Percentiles rank a stretch among this genome's conserved stretches.
These are phyloP conservation scores for Aspergillus haitiensis DNA, from an alignment of 495 filamentous ascomycete genomes.

Conservation along the genomic window DNA sequence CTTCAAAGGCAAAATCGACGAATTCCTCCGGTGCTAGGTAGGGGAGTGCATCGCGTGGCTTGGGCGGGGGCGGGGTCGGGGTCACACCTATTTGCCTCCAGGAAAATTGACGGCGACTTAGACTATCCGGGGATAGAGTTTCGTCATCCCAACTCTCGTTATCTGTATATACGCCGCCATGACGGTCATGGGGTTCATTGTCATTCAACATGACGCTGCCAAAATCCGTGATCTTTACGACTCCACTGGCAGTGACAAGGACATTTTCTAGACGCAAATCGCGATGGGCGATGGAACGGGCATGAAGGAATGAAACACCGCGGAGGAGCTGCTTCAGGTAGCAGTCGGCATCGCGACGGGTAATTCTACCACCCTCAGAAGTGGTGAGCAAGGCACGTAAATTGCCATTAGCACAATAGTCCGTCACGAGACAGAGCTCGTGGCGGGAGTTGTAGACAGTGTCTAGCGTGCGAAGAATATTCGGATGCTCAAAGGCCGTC, in stretches of 20 bases:
- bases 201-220: constrained; percentile 4
- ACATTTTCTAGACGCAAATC: constrained; percentile 64
- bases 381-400: constrained; percentile 17
- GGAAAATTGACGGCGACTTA: not conserved
- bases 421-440: constrained; percentile 26
- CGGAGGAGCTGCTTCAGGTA: constrained; percentile 54
- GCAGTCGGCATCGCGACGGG: constrained; percentile 18
- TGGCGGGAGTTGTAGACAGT: constrained; percentile 20
- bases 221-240: constrained; percentile 5
- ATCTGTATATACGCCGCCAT: no score
- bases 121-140: not conserved
- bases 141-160: not conserved
- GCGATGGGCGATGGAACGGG: constrained; percentile 51
- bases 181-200: constrained; percentile 21
- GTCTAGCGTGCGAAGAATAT: constrained; percentile 22
- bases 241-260: constrained; percentile 24
- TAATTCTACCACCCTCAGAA: constrained; percentile 6
- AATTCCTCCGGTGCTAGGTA: not conserved
- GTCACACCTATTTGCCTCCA: not conserved
- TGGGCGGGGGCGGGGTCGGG: not conserved
- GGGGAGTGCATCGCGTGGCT: not conserved
- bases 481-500: constrained; percentile 12
- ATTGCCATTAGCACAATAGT: constrained; percentile 23
- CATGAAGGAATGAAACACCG: constrained; percentile 56
- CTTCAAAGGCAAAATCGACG: constrained; percentile 25